Evolutionary conservation across 139 green algal genomes (phyloP), one percentile per base, ranked within the genome.

Genomic region (Chlorella sp.): DNA sequence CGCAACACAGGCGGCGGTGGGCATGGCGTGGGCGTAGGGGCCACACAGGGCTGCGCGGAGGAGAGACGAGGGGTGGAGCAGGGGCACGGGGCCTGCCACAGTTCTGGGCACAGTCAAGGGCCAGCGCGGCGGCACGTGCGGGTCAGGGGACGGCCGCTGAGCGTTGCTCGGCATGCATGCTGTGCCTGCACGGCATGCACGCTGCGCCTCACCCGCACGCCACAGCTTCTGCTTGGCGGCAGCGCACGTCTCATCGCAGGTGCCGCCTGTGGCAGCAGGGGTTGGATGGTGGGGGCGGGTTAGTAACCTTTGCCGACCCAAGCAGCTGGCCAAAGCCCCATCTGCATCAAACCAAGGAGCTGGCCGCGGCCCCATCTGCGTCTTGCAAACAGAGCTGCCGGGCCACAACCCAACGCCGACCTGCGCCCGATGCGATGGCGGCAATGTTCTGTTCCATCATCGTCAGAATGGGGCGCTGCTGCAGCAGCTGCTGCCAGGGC

Each of bases 401-500:
- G 22, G 22, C 58, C 32, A 24, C 58, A 67, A 19, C 17, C 60
- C 16, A 19, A 19, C 60, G 2, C 74, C 24, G 32, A 80, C 74
- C 74, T 7, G 48, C n/a, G 74, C 74, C 74, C 1, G 48, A 40
- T 3, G 36, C 54, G 76, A 82, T 82, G 34, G 76, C 76, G 22
- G 20, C 26, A 32, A 82, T 82, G 22, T 82, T 60, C 54, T 51
- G 38, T 40, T 82, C 56, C 38, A 82, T 38, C 76, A 72, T 24
- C 4, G 54, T 58, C 56, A 82, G 76, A 56, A 82, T 16, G 26
- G 76, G 76, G 19, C 54, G 54, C 76, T 82, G 76, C 36, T 38
- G 56, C 54, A 82, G 24, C 76, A 82, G 56, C 36, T 82, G 54
- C 76, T 82, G 54, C 76, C 70, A 60, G n/a, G 76, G 54, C 54